Base-by-base conservation (phyloP, 179 eudicot species). In the Corrigiola litoralis region DNA sequence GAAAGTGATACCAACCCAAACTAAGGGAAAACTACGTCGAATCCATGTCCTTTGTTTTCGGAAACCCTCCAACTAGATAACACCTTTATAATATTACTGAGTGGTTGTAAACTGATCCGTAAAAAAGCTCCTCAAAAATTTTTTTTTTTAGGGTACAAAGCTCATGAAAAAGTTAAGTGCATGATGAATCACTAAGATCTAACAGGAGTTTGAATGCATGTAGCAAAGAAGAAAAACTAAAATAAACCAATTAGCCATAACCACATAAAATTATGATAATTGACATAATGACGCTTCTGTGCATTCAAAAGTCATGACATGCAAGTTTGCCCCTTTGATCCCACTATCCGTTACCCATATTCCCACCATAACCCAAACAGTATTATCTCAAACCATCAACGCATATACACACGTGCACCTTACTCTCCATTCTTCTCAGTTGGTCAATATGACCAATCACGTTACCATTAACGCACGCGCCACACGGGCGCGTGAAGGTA, bases 301-400 rank as follows among this genome's bases (percentile, higher is more conserved):
- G 59, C 9, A 14, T 54, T 65, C 66, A 65, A 72, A 65, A 72
- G 75, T 38, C 70, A 32, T 71, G 65, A 58, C 58, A 71, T 45
- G 25, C 37, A 36, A 18, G 17, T 72, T 57, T 72, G 75, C 46
- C 75, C 65, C 75, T 65, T 72, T 72, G 70, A 65, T 65, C 45
- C 68, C 59, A 48, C 69, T 71, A 71, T 40, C 34, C 50, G 65
- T 48, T 65, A 45, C 61, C 64, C 69, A 56, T 29, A 47, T 63
- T 65, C 75, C 56, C 25, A 58, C 56, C 49, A 58, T 33, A 1
- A 23, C n/a, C n/a, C 14, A 38, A 38, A 38, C 61, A 33, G 46
- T 29, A 36, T 38, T 9, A 9, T 18, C 11, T 2, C 46, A 33
- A n/a, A n/a, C 23, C 6, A 53, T 6, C 24, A 17, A 18, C n/a